A percentile compares a stretch with the other conserved stretches of the same genome.
These are phyloP conservation scores for Anisodus acutangulus DNA, from an alignment of 257 asterid species.

Conservation along the genomic window DNA sequence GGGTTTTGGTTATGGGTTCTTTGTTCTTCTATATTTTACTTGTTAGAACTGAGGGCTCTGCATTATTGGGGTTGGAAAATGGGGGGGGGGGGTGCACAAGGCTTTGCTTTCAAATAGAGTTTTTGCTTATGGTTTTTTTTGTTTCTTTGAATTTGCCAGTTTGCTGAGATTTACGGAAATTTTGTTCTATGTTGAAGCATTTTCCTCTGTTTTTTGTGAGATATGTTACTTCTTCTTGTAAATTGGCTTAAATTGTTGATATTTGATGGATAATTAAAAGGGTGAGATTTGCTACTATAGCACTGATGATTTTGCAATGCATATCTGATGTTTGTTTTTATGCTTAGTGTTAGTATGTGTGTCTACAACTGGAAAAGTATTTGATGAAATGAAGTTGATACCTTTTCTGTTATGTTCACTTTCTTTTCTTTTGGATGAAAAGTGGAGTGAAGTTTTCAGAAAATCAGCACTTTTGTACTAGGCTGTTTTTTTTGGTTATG, in stretches of 20 bases:
- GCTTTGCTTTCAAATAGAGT: no score
- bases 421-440: slow-evolving; percentile 8
- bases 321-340: background rate
- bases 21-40: no score
- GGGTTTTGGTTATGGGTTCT: no score
- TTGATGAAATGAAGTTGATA: background rate
- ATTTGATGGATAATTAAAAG: background rate
- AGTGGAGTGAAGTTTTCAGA: slow-evolving; percentile 89
- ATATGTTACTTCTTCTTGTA: background rate
- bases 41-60: no score
- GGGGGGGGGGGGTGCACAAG: no score
- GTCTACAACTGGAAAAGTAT: no score
- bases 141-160: background rate
- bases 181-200: background rate
- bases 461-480: no score
- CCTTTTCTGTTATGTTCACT: background rate
- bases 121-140: background rate
- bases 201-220: slow-evolving; percentile 12
- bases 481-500: no score
- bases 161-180: background rate
- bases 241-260: background rate
- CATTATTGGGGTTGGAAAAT: no score
- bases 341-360: background rate
- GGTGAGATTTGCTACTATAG: background rate
- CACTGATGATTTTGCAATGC: background rate